phyloP scores from a whole-genome alignment of 495 filamentous ascomycete species.

The Penicillium canescens region DNA sequence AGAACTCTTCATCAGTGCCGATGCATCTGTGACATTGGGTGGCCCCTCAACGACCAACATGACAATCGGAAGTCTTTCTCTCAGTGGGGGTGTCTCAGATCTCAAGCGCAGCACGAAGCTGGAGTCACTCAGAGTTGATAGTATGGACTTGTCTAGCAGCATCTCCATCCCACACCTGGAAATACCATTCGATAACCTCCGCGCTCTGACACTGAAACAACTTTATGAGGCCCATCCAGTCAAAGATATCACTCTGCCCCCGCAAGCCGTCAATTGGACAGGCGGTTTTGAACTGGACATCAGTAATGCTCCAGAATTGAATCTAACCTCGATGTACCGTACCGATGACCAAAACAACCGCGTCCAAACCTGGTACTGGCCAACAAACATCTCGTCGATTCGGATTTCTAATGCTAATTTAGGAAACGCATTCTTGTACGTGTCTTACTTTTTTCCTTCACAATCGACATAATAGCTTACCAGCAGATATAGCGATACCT shows the following conservation, averaged over 20 bases:
- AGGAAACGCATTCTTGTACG: slow-evolving; percentile 5
- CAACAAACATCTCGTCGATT: slow-evolving; percentile 4
- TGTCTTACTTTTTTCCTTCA: neutral
- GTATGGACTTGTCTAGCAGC: neutral
- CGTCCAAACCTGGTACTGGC: slow-evolving; percentile 12
- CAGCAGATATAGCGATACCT: slow-evolving; percentile 1
- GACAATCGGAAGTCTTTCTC: neutral
- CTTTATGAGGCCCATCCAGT: neutral
- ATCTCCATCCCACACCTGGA: neutral
- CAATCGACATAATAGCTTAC: neutral
- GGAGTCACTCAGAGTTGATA: neutral
- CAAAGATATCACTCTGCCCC: slow-evolving; percentile 1
- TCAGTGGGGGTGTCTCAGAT: neutral
- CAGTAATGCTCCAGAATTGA: neutral
- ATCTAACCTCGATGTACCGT: slow-evolving; percentile 3
- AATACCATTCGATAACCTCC: slow-evolving; percentile 1
- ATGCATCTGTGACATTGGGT: slow-evolving; percentile 1
- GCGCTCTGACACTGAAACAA: neutral
- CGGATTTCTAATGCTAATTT: neutral
- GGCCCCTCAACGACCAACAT: slow-evolving; percentile 2
- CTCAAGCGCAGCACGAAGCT: neutral
- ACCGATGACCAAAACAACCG: neutral
- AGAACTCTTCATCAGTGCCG: neutral
- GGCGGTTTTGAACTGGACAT: slow-evolving; percentile 1
- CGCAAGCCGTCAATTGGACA: slow-evolving; percentile 6